These are phyloP conservation scores for Cercophora sp. DNA, from an alignment of 495 filamentous ascomycete species.

Conservation along the genomic window DNA sequence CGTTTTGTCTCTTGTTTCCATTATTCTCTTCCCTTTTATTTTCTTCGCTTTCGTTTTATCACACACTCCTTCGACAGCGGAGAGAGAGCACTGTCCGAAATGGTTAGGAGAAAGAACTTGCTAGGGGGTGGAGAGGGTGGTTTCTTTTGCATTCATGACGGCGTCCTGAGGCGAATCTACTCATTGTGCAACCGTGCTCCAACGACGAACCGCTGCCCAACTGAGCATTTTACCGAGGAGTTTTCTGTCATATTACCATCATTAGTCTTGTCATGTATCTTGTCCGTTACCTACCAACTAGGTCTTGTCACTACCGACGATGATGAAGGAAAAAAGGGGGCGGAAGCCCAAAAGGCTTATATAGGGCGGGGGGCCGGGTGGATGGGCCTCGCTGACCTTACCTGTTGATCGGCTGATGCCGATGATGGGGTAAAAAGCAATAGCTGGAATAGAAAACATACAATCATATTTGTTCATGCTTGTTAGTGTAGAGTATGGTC, in stretches of 20 bases:
- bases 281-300: background rate
- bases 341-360: too few species aligned
- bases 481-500: too few species aligned
- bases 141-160: constrained; percentile 10
- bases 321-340: too few species aligned
- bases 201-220: too few species aligned
- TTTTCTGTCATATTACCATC: constrained; percentile 4
- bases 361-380: too few species aligned
- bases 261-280: background rate
- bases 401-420: too few species aligned
- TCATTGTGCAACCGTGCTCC: constrained; percentile 8
- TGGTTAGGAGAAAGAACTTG: too few species aligned
- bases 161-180: constrained; percentile 8
- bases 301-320: too few species aligned
- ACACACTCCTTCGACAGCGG: constrained; percentile 1
- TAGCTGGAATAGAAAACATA: too few species aligned
- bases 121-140: background rate
- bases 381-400: too few species aligned
- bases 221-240: constrained; percentile 12
- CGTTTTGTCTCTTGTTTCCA: background rate
- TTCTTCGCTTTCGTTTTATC: constrained; percentile 6
- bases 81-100: background rate
- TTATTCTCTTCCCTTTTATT: background rate
- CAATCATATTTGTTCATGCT: too few species aligned
- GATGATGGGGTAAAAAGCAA: too few species aligned